Conservation (phyloP, 352 stramenopile genomes). For the Pythium aristosporum region DNA sequence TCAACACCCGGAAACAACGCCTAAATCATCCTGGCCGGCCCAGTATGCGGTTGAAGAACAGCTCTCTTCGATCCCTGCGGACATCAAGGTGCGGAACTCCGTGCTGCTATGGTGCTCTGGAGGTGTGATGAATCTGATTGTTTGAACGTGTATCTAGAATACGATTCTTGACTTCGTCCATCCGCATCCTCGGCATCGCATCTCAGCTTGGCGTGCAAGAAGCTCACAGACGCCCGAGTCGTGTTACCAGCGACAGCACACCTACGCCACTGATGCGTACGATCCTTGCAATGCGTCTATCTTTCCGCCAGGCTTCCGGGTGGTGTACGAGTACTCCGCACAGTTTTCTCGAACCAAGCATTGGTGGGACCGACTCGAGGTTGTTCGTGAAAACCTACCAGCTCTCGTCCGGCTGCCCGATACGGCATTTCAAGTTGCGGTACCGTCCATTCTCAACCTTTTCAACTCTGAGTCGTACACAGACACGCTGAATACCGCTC, state of each 20-base stretch:
- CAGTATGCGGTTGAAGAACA: background rate
- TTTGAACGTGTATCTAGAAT: background rate
- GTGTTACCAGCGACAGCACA: background rate
- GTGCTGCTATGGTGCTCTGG: background rate
- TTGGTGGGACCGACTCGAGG: slow-evolving; percentile 48
- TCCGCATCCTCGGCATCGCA: slow-evolving; percentile 13
- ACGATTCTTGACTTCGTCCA: slow-evolving; percentile 23
- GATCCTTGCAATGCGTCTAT: slow-evolving; percentile 12
- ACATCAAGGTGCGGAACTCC: slow-evolving; percentile 42
- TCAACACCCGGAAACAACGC: background rate
- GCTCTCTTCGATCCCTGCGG: slow-evolving; percentile 33
- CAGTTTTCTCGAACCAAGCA: slow-evolving; percentile 35
- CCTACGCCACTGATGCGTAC: slow-evolving; percentile 3
- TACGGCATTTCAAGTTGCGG: slow-evolving; percentile 41
- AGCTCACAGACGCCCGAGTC: background rate
- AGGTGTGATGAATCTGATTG: background rate
- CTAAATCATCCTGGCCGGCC: background rate
- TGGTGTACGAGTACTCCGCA: slow-evolving; percentile 51
- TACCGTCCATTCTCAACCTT: slow-evolving; percentile 55
- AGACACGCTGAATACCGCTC: slow-evolving; percentile 33
- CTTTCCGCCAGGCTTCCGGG: slow-evolving; percentile 44
- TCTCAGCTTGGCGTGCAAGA: slow-evolving; percentile 23
- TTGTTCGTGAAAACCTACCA: slow-evolving; percentile 32
- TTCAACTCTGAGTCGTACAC: slow-evolving; percentile 47
- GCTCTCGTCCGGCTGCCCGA: slow-evolving; percentile 42